Evolutionary conservation across 352 stramenopile species (phyloP).

Genomic region (Pythium insidiosum): DNA sequence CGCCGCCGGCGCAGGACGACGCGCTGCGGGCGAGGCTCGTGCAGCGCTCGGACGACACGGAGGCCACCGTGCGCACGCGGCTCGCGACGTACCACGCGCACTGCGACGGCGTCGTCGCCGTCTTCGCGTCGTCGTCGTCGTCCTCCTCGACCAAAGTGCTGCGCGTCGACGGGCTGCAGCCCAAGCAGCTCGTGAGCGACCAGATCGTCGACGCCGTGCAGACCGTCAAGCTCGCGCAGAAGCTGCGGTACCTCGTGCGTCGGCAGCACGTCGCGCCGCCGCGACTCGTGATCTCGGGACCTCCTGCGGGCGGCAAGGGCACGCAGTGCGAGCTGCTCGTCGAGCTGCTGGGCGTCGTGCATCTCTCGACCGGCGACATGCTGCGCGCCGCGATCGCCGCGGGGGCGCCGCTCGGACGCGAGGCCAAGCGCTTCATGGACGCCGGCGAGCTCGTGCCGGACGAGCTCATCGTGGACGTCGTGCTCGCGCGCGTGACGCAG

Average conservation of each 20-base stretch:
- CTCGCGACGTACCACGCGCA: conserved; percentile 85
- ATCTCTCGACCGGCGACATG: conserved; percentile 92
- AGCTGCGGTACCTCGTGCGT: conserved; percentile 14
- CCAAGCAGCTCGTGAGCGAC: conserved; percentile 16
- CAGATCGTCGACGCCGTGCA: conserved; percentile 8
- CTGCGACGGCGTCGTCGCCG: conserved; percentile 31
- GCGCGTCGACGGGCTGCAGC: conserved; percentile 8
- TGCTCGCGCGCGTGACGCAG: conserved; percentile 67
- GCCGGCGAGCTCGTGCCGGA: conserved; percentile 88
- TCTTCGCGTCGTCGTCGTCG: conserved; percentile 20
- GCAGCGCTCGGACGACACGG: conserved; percentile 91
- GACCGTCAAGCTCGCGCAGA: conserved; percentile 13
- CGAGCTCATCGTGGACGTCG: conserved; percentile 87
- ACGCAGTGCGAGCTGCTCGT: conserved; percentile 88
- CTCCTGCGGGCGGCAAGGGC: conserved; percentile 85
- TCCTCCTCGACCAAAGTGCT: conserved; percentile 16
- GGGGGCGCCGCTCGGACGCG: conserved; percentile 30
- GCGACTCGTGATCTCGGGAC: conserved; percentile 68
- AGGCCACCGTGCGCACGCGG: conserved; percentile 86
- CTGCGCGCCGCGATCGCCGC: conserved; percentile 83
- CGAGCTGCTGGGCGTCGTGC: conserved; percentile 84
- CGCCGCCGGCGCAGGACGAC: conserved; percentile 70
- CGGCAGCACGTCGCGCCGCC: conserved; percentile 14
- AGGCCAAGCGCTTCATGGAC: conserved; percentile 86
- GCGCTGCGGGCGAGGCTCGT: conserved; percentile 56